Percentiles rank a stretch among this genome's conserved stretches.
Evolutionary conservation across 169 alveolate species (phyloP).

Genomic region (Perkinsus chesapeaki): DNA sequence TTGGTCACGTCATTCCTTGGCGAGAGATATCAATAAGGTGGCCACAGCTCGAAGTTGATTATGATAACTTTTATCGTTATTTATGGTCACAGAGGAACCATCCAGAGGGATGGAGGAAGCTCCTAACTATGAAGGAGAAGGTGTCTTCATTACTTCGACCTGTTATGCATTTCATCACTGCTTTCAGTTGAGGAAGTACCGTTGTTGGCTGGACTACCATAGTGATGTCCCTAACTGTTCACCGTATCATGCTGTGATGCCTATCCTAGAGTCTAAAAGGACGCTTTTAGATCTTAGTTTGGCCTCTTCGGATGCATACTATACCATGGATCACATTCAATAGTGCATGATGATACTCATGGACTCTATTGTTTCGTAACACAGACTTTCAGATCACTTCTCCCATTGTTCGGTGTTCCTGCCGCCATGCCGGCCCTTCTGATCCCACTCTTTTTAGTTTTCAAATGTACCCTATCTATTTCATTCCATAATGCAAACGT

Average conservation of each 20-base stretch:
- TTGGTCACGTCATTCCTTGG: not conserved
- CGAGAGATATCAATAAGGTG: not conserved
- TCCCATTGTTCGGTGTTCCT: too few species aligned
- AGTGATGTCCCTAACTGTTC: not conserved
- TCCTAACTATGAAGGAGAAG: not conserved
- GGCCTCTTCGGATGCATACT: not conserved
- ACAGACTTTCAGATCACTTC: too few species aligned
- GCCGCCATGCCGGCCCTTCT: too few species aligned
- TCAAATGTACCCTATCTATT: too few species aligned
- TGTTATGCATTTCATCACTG: too few species aligned
- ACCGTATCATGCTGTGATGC: not conserved
- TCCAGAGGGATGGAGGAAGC: not conserved
- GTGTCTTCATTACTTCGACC: not conserved
- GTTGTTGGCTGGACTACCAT: not conserved
- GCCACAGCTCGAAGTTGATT: not conserved
- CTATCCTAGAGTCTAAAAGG: not conserved
- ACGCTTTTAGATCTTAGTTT: not conserved
- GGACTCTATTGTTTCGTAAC: too few species aligned
- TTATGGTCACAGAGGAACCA: not conserved
- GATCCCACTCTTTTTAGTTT: too few species aligned
- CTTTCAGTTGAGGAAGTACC: not conserved
- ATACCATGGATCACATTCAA: not conserved
- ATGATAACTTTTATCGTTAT: not conserved
- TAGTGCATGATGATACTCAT: too few species aligned
- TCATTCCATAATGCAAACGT: too few species aligned